Conservation (phyloP, 352 stramenopile genomes). For the Phytophthora sp. region DNA sequence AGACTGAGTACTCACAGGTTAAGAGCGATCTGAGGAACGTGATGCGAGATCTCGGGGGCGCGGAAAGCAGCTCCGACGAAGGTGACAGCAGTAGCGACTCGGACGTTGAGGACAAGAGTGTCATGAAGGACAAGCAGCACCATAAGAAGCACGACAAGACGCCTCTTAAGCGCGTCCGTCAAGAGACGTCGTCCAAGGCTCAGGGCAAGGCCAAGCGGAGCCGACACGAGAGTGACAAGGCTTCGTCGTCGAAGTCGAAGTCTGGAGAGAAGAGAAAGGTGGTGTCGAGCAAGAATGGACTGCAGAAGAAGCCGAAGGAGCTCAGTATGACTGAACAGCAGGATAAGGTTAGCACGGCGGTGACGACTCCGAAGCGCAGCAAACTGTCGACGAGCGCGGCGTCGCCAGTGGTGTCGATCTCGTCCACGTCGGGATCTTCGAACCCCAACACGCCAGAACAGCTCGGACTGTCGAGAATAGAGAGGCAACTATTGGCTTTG, state of each 20-base stretch:
- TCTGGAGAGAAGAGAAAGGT: conserved; percentile 21
- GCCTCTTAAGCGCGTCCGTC: conserved; percentile 28
- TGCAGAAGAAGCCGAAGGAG: conserved; percentile 28
- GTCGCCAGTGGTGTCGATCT: conserved; percentile 77
- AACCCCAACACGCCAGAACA: conserved; percentile 74
- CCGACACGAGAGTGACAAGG: conserved; percentile 25
- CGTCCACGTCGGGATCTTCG: conserved; percentile 65
- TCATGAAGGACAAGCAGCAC: conserved; percentile 27
- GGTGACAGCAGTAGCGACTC: conserved; percentile 39
- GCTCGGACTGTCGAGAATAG: conserved; percentile 36
- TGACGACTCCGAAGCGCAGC: conserved; percentile 49
- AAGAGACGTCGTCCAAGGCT: conserved; percentile 17
- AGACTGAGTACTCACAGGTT: conserved; percentile 49
- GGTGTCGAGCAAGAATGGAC: conserved; percentile 8
- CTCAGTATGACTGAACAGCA: conserved; percentile 8
- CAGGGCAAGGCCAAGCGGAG: conserved; percentile 36
- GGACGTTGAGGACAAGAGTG: conserved; percentile 15
- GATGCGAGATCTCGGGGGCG: conserved; percentile 48
- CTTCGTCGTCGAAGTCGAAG: conserved; percentile 10
- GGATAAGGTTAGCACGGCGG: conserved; percentile 2
- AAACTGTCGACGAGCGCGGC: conserved; percentile 40
- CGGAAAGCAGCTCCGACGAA: conserved; percentile 33
- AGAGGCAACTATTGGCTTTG: conserved; percentile 45
- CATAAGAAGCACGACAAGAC: conserved; percentile 24
- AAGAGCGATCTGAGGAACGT: conserved; percentile 56